phyloP scores from a whole-genome alignment of 805 yeast genomes.

The Ogataea siamensis region DNA sequence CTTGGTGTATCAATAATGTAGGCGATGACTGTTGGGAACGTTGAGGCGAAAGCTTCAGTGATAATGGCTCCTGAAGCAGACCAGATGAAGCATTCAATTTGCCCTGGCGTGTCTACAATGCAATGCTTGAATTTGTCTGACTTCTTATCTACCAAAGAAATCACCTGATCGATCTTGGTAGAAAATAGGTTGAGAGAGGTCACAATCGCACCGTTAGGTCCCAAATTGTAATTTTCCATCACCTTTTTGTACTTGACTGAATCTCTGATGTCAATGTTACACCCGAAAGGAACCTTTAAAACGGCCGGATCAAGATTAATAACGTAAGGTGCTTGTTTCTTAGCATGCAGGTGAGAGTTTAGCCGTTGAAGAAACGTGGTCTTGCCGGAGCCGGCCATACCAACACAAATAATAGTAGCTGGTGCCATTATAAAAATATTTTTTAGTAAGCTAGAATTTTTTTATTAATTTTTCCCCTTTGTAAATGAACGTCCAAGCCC shows the following conservation, averaged over 20 bases:
- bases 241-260: constrained; percentile 93
- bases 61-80: constrained; percentile 95
- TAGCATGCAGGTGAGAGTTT: constrained; percentile 80
- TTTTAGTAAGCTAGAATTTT: constrained; percentile 1
- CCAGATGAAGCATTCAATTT: constrained; percentile 98
- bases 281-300: constrained; percentile 85
- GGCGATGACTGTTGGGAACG: constrained; percentile 94
- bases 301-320: constrained; percentile 97
- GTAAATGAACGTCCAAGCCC: constrained; percentile 64
- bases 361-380: constrained; percentile 96
- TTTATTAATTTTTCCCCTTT: constrained; percentile 3
- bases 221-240: constrained; percentile 91
- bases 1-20: constrained; percentile 97
- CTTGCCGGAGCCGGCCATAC: constrained; percentile 76
- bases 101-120: constrained; percentile 97
- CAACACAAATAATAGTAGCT: constrained; percentile 39
- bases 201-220: constrained; percentile 98
- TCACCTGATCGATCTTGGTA: constrained; percentile 95
- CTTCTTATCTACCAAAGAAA: constrained; percentile 78
- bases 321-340: constrained; percentile 79
- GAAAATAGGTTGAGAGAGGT: constrained; percentile 89
- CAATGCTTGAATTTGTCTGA: constrained; percentile 59
- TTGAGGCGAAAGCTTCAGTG: constrained; percentile 93
- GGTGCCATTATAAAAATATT: constrained; percentile 28
- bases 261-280: constrained; percentile 94